phyloP scores from a whole-genome alignment of 345 rosid species.

The Pistacia atlantica region DNA sequence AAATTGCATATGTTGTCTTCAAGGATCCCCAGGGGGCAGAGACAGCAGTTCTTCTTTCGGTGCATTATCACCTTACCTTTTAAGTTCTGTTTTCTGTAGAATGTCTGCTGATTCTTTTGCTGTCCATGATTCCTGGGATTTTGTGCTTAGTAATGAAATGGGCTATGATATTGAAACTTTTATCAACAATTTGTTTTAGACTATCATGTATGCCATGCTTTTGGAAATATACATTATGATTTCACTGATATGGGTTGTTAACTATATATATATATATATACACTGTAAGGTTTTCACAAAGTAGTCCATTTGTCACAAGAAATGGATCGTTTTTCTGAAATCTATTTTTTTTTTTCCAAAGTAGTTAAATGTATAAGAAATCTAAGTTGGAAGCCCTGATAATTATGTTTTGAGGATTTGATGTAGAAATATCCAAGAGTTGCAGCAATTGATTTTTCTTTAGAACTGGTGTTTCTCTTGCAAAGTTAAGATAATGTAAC shows the following conservation, averaged over 20 bases:
- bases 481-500: background rate
- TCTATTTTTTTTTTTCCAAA: background rate
- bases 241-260: background rate
- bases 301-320: background rate
- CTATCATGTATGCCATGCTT: background rate
- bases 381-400: background rate
- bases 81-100: background rate
- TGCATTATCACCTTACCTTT: conserved; percentile 26
- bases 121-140: background rate
- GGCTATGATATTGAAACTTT: background rate
- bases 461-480: background rate
- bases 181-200: background rate
- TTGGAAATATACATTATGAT: background rate
- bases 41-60: conserved; percentile 90
- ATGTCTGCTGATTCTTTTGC: background rate
- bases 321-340: background rate
- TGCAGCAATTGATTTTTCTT: background rate
- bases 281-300: background rate
- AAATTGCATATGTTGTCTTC: conserved; percentile 79
- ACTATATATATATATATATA: background rate
- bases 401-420: background rate
- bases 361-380: background rate
- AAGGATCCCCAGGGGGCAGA: conserved; percentile 89
- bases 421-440: background rate
- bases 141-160: background rate